A percentile compares a stretch with the other conserved stretches of the same genome.
Evolutionary conservation across 495 filamentous ascomycete genomes (phyloP).

Genomic region (Xylaria cubensis): DNA sequence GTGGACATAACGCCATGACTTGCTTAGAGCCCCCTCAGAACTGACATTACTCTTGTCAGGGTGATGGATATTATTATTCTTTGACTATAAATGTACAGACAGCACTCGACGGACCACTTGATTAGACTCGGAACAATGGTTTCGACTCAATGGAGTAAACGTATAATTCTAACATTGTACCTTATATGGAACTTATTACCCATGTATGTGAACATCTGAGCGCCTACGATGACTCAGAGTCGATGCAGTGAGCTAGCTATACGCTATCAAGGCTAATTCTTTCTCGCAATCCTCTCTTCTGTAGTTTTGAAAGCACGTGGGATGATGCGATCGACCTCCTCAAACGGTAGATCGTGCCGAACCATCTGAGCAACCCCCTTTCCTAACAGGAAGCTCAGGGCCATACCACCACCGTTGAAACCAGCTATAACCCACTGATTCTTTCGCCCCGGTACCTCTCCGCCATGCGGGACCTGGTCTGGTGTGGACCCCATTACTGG

Average conservation of each 20-base stretch:
- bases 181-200: no score
- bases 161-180: no score
- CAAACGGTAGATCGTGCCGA: slow-evolving; percentile 37
- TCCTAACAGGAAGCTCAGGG: slow-evolving; percentile 51
- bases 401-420: slow-evolving; percentile 64
- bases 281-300: slow-evolving; percentile 28
- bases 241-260: background rate
- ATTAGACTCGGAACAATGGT: background rate
- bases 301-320: slow-evolving; percentile 52
- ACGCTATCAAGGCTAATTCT: no score
- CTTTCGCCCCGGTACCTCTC: slow-evolving; percentile 49
- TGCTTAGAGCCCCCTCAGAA: no score
- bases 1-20: no score
- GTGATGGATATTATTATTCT: no score
- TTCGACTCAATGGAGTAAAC: background rate
- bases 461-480: slow-evolving; percentile 57
- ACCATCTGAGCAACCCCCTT: slow-evolving; percentile 58
- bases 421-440: slow-evolving; percentile 57
- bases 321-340: slow-evolving; percentile 42
- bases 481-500: slow-evolving; percentile 53
- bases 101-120: background rate
- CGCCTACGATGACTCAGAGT: background rate
- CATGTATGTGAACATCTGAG: background rate
- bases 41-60: no score
- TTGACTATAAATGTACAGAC: background rate